A percentile compares a stretch with the other conserved stretches of the same genome.
Conservation (phyloP, 2,329 filamentous ascomycete genomes). For the Neobulgaria alba region DNA sequence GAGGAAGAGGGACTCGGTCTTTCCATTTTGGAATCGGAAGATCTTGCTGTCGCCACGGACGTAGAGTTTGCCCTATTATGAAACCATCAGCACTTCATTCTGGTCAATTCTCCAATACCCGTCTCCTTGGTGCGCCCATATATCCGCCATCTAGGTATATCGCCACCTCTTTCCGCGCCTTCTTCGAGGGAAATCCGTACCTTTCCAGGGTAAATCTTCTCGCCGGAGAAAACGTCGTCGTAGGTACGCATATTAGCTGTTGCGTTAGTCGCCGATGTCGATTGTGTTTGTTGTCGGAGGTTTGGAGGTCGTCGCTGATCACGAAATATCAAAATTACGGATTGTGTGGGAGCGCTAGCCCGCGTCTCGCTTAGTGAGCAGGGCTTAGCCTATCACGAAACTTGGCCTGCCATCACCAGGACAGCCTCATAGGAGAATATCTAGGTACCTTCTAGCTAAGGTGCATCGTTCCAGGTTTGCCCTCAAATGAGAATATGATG, state of each 20-base stretch:
- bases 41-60: constrained; percentile 99
- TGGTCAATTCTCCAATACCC: constrained; percentile 3
- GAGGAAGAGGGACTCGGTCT: constrained; percentile 98
- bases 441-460: too few species aligned
- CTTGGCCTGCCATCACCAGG: too few species aligned
- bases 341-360: too few species aligned
- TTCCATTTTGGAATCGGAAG: constrained; percentile 99
- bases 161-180: not conserved
- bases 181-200: constrained; percentile 39
- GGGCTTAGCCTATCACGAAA: too few species aligned
- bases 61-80: constrained; percentile 89
- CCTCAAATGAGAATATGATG: too few species aligned
- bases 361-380: too few species aligned
- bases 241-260: constrained; percentile 37
- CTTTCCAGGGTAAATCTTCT: constrained; percentile 76
- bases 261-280: constrained; percentile 21
- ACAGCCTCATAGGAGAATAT: too few species aligned
- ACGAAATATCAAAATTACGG: too few species aligned
- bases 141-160: constrained; percentile 14
- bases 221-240: constrained; percentile 70
- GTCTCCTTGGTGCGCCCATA: constrained; percentile 4
- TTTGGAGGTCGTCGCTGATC: too few species aligned
- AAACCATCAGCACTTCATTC: constrained; percentile 22
- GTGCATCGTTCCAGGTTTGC: too few species aligned
- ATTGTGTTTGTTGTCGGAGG: constrained; percentile 22